Conservation (phyloP, 2,329 filamentous ascomycete genomes). For the Calonectria pseudoturangicola region DNA sequence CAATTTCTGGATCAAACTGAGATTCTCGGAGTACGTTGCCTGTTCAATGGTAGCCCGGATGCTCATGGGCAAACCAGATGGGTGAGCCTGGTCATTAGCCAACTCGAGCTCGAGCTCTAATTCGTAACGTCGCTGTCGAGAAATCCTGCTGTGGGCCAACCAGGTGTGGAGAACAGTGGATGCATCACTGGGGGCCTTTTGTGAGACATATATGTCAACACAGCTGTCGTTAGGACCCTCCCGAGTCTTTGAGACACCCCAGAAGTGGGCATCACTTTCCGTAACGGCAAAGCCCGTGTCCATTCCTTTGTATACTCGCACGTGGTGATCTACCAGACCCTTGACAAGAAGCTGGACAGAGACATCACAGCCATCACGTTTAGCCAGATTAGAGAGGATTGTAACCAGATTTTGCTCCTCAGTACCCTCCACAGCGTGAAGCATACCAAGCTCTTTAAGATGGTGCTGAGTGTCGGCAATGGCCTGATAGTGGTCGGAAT, state of each 20-base stretch:
- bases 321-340: constrained; percentile 20
- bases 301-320: constrained; percentile 43
- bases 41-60: constrained; percentile 37
- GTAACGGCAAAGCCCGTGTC: constrained; percentile 42
- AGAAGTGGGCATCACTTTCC: constrained; percentile 39
- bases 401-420: constrained; percentile 40
- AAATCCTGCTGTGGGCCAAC: constrained; percentile 34
- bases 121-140: constrained; percentile 38
- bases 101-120: constrained; percentile 36
- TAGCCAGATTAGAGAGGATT: constrained; percentile 28
- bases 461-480: constrained; percentile 42
- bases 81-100: constrained; percentile 17
- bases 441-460: constrained; percentile 39
- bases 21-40: constrained; percentile 41
- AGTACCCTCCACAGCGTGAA: constrained; percentile 41
- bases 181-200: constrained; percentile 38
- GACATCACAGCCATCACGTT: constrained; percentile 6
- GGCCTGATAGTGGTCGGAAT: constrained; percentile 40
- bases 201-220: constrained; percentile 38
- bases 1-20: constrained; percentile 39
- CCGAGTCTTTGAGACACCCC: constrained; percentile 38
- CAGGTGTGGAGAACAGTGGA: constrained; percentile 41
- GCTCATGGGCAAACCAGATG: constrained; percentile 29
- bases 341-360: constrained; percentile 31
- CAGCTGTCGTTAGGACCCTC: constrained; percentile 14